These are phyloP conservation scores for Rhododendron ferrugineum DNA, from an alignment of 148 eudicot species.

Conservation along the genomic window DNA sequence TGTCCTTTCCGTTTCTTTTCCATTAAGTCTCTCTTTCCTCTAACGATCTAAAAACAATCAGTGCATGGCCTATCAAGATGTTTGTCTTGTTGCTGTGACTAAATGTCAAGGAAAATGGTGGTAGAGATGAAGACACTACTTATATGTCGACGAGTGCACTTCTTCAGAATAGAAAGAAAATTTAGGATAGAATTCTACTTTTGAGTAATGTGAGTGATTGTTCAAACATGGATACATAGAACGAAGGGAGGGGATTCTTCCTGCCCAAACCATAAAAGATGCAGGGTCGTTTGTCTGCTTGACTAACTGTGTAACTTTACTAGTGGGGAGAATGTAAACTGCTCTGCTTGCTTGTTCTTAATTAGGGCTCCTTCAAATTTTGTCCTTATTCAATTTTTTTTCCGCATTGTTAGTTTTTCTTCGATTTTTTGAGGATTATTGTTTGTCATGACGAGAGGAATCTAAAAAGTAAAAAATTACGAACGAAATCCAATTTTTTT, in stretches of 20 bases:
- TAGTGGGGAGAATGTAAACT: not conserved
- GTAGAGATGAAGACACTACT: not conserved
- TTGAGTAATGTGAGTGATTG: not conserved
- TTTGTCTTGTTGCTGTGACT: not conserved
- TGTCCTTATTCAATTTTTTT: too few species aligned
- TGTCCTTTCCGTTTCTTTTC: not conserved
- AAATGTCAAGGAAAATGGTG: not conserved
- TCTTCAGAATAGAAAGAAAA: not conserved
- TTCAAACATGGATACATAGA: not conserved
- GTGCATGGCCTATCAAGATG: not conserved
- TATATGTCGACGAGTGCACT: not conserved
- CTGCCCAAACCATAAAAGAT: not conserved
- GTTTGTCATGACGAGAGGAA: too few species aligned
- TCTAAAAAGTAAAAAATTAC: too few species aligned
- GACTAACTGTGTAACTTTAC: not conserved
- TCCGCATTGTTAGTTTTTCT: too few species aligned
- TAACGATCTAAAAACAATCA: not conserved
- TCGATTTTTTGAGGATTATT: too few species aligned
- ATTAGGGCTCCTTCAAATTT: too few species aligned
- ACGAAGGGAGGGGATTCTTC: not conserved
- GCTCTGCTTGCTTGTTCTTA: not conserved
- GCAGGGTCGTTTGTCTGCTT: not conserved
- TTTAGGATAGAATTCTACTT: not conserved
- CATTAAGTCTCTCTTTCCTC: not conserved
- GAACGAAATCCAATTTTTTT: too few species aligned